Conservation (phyloP, 306 rosid species). For the Begonia loranthoides region DNA sequence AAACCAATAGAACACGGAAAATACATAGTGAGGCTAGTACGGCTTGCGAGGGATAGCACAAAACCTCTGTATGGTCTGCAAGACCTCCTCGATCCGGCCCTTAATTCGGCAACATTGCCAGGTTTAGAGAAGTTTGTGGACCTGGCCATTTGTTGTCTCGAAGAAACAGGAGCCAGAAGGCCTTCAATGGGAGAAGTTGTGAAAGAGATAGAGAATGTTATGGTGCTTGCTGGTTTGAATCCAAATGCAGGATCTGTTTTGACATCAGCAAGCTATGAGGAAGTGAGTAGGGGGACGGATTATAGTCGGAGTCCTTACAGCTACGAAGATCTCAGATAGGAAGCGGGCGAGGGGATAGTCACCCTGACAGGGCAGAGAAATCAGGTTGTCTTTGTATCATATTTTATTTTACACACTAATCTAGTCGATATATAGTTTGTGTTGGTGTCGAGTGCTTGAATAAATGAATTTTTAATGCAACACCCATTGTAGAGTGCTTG, state of each 20-base stretch:
- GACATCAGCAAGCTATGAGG: slow-evolving; percentile 27
- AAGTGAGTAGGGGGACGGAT: slow-evolving; percentile 1
- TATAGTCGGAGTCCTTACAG: slow-evolving; percentile 25
- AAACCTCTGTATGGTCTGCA: slow-evolving; percentile 29
- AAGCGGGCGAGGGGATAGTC: no score
- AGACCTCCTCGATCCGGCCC: slow-evolving; percentile 30
- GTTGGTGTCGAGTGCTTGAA: no score
- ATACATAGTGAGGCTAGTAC: slow-evolving; percentile 54
- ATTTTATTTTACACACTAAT: no score
- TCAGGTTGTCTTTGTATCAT: no score
- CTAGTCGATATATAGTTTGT: no score
- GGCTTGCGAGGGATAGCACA: slow-evolving; percentile 31
- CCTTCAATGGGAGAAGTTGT: slow-evolving; percentile 67
- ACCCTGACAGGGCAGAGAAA: no score
- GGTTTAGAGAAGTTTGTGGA: slow-evolving; percentile 45
- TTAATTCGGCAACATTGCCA: slow-evolving; percentile 18
- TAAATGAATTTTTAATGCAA: no score
- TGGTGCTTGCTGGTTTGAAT: slow-evolving; percentile 30
- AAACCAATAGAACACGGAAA: slow-evolving; percentile 58
- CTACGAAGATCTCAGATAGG: background rate
- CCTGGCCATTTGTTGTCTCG: slow-evolving; percentile 52
- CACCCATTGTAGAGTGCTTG: no score
- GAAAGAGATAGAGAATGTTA: slow-evolving; percentile 52
- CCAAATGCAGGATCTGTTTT: slow-evolving; percentile 34
- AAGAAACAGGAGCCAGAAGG: slow-evolving; percentile 38